Base-by-base conservation (phyloP, 352 stramenopile genomes). In the Plasmopara halstedii region DNA sequence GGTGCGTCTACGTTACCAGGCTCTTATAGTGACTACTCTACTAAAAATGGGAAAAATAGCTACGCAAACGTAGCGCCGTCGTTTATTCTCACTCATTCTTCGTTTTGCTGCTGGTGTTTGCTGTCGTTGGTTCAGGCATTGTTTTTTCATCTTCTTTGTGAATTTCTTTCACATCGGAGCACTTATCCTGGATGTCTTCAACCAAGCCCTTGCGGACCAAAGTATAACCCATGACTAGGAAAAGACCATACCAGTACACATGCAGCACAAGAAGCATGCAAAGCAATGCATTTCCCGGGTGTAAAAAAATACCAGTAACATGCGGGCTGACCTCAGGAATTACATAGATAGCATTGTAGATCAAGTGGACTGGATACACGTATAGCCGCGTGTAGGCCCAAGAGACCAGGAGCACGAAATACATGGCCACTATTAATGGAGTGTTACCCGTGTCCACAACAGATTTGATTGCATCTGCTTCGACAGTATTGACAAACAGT, bases 201-300 rank as follows among this genome's bases (percentile, higher is more conserved):
- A 51, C 49, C 31, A 62, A 48, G 42, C 66, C 62, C 46, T 73
- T 73, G 43, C 38, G 42, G n/a, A 76, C 20, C 8, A 76, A 33
- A 5, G 49, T 50, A 50, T 73, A 70, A n/a, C 66, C 66, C 62
- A 76, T 73, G 11, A 71, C 53, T 3, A 76, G 36, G 21, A 76
- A 76, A 19, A 76, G 52, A 42, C 38, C 53, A 49, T 68, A 76
- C 66, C 62, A 76, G 56, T 76, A 76, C 29, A 70, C 27, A 27
- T 76, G 66, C 50, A 76, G 56, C 23, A 73, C 37, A 37, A 64
- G 37, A 20, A 76, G 58, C 49, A 76, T 69, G 32, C 46, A 64
- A 31, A 76, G 34, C 62, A 70, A 67, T 13, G 44, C 56, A 41
- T 52, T 66, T 41, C 64, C 65, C 35, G 62, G 50, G 21, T 71